Base-by-base conservation (phyloP, 176 grass and related monocot genomes). In the Musa acuminata region DNA sequence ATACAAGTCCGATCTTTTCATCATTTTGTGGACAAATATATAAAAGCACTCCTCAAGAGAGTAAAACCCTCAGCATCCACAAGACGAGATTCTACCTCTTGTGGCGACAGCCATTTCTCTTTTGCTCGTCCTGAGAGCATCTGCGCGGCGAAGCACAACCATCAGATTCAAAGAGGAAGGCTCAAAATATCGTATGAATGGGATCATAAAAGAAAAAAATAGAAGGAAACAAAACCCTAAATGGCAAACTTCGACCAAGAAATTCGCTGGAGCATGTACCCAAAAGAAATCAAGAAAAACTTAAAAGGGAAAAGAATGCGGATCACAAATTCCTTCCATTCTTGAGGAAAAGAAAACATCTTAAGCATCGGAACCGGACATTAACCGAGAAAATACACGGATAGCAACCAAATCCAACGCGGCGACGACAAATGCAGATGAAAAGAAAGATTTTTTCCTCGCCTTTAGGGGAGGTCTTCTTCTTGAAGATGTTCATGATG, bases 401-500 rank as follows among this genome's bases (percentile, higher is more conserved):
- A 0, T 43, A 43, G 35, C 35, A 43, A 43, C 35, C 35, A 43
- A 43, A 43, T 43, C 35, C 35, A 35, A 43, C 35, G 35, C 35
- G 35, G 35, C 35, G 35, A 43, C 35, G 35, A 43, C 35, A 43
- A 43, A 43, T 43, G 3, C 35, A 43, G 35, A 43, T 43, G 35
- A 43, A 43, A 43, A 43, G 35, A 43, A 43, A 43, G 4, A 43
- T 43, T 43, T 43, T 43, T 43, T 43, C 17, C 83, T 72, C 55
- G 91, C 94, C 90, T 98, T 98, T 98, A 60, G 94, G 87, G 29
- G 89, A 87, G 58, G 84, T 77, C 76, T 96, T 96, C 94, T 93
- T 98, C 90, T 85, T 93, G 83, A 98, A 98, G 78, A 98, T 88
- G 74, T 98, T 93, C 94, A 98, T 93, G 87, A 84, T 62, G 81